These are phyloP conservation scores for Corynespora cassiicola DNA, from an alignment of 2,329 filamentous ascomycete genomes.

Conservation along the genomic window DNA sequence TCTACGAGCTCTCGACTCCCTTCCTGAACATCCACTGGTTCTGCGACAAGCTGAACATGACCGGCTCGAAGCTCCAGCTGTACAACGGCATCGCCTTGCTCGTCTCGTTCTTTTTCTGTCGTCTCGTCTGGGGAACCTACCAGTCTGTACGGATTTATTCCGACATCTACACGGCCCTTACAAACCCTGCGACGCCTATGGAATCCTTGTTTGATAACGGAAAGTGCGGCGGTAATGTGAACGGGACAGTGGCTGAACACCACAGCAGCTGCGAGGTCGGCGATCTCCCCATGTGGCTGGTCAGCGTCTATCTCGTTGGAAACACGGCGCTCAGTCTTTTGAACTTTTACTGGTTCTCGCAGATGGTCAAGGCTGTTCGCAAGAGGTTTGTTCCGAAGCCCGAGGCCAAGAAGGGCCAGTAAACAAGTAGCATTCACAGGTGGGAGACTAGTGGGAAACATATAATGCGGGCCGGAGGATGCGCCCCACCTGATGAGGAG, in stretches of 20 bases:
- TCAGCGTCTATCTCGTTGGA: constrained; percentile 69
- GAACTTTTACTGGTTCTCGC: constrained; percentile 84
- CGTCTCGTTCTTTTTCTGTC: constrained; percentile 75
- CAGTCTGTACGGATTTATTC: constrained; percentile 69
- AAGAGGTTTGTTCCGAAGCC: constrained; percentile 69
- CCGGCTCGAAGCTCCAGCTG: constrained; percentile 74
- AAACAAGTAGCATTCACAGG: too few species aligned
- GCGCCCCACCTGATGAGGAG: too few species aligned
- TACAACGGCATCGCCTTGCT: constrained; percentile 79
- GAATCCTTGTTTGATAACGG: constrained; percentile 33
- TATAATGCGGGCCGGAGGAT: too few species aligned
- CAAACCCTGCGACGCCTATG: constrained; percentile 18
- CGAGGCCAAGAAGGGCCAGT: constrained; percentile 30
- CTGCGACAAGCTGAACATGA: constrained; percentile 82
- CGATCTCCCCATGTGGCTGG: constrained; percentile 72
- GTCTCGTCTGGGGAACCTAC: constrained; percentile 78
- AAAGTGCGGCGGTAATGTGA: constrained; percentile 56
- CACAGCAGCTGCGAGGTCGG: constrained; percentile 28
- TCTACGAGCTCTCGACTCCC: constrained; percentile 84
- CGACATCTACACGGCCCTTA: constrained; percentile 65
- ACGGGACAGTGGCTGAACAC: constrained; percentile 21
- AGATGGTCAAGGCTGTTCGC: constrained; percentile 82
- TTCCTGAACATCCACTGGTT: constrained; percentile 92
- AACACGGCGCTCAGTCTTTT: constrained; percentile 76
- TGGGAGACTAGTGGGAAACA: too few species aligned